Conservation (phyloP, 352 stramenopile genomes). For the Saprolegnia diclina region DNA sequence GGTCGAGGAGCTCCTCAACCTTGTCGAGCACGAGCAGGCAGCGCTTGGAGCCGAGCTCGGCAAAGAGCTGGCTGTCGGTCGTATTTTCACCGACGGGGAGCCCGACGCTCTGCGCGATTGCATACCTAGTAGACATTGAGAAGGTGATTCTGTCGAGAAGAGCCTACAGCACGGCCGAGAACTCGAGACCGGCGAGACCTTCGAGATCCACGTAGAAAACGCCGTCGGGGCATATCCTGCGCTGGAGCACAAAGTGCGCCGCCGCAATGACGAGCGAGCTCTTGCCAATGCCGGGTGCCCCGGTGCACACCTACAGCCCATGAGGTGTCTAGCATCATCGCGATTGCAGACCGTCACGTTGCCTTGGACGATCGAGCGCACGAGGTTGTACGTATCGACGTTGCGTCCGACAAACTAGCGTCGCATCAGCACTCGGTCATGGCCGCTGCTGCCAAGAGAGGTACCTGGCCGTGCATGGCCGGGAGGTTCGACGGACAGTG, state of each 20-base stretch:
- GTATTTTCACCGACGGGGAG: slow-evolving; percentile 44
- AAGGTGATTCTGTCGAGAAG: too few species aligned
- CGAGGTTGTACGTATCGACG: slow-evolving; percentile 70
- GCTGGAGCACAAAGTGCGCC: slow-evolving; percentile 71
- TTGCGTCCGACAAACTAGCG: slow-evolving; percentile 69
- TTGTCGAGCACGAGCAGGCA: slow-evolving; percentile 76
- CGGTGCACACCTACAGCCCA: slow-evolving; percentile 39
- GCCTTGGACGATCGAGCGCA: slow-evolving; percentile 68
- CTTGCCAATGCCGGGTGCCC: slow-evolving; percentile 72
- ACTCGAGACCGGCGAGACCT: slow-evolving; percentile 45
- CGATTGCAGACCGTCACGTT: slow-evolving; percentile 42
- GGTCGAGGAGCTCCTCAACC: slow-evolving; percentile 68
- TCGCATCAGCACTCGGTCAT: background rate
- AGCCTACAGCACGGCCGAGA: slow-evolving; percentile 51
- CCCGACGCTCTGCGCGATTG: slow-evolving; percentile 71
- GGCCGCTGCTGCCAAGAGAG: background rate
- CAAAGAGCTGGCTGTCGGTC: slow-evolving; percentile 69
- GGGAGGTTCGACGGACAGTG: slow-evolving; percentile 68
- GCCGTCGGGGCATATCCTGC: slow-evolving; percentile 68
- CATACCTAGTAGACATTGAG: too few species aligned
- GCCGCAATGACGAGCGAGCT: slow-evolving; percentile 77
- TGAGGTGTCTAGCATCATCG: background rate
- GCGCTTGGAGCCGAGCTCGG: slow-evolving; percentile 52
- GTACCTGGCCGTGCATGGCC: slow-evolving; percentile 67
- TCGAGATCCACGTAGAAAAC: slow-evolving; percentile 82